These are phyloP conservation scores for Rubroboletus satanas DNA, from an alignment of 768 basidiomycete genomes.

Conservation along the genomic window DNA sequence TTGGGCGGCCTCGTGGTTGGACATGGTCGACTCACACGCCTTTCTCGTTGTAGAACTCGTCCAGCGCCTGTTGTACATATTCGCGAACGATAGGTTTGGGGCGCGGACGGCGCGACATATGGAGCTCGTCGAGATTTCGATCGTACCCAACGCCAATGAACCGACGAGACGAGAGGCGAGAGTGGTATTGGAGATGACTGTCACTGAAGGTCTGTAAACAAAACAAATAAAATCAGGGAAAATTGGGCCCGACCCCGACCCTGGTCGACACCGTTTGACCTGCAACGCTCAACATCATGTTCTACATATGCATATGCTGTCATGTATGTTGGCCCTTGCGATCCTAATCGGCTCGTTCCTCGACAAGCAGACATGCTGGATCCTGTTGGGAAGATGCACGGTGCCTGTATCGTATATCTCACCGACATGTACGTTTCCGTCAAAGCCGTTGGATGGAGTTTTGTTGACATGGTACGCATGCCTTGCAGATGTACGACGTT, in stretches of 20 bases:
- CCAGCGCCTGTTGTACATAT: conserved; percentile 37
- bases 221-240: background rate
- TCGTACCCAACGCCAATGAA: conserved; percentile 37
- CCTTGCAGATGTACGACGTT: conserved; percentile 39
- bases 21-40: background rate
- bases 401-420: conserved; percentile 41
- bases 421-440: conserved; percentile 42
- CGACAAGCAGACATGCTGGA: conserved; percentile 43
- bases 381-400: conserved; percentile 33
- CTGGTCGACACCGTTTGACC: background rate
- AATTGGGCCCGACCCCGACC: background rate
- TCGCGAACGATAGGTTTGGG: conserved; percentile 24
- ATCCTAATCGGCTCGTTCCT: background rate
- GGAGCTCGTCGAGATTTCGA: conserved; percentile 37
- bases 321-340: background rate
- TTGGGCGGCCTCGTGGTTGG: background rate
- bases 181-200: conserved; percentile 41
- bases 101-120: conserved; percentile 6
- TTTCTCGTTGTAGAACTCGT: conserved; percentile 29
- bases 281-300: background rate
- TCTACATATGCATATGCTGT: background rate
- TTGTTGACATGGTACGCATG: background rate
- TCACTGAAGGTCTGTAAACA: conserved; percentile 41
- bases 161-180: conserved; percentile 34
- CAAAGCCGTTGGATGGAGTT: background rate